phyloP scores from a whole-genome alignment of 2,329 filamentous ascomycete species.

The Penicillium brevicompactum region DNA sequence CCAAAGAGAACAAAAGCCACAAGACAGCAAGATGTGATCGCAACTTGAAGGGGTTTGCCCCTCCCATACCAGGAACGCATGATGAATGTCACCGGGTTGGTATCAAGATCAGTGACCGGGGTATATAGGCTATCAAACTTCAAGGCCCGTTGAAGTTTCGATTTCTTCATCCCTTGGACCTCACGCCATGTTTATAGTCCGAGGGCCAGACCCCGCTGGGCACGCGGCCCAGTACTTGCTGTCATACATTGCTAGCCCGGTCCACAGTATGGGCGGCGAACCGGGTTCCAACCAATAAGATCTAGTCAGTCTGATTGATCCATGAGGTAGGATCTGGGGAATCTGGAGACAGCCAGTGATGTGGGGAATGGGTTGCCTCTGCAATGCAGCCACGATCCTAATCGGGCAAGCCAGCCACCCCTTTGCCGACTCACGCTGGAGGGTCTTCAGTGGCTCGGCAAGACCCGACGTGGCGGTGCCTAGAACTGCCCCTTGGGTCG shows the following conservation, averaged over 20 bases:
- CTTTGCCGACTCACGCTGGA: not conserved
- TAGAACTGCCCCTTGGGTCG: not conserved
- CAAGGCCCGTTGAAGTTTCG: not conserved
- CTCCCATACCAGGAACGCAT: conserved; percentile 18
- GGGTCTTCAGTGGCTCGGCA: not conserved
- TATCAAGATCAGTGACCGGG: not conserved
- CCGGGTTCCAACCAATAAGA: not conserved
- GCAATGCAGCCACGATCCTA: not conserved
- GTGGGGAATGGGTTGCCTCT: not conserved
- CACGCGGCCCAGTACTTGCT: not conserved
- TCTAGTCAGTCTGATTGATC: not conserved
- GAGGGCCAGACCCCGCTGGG: not conserved
- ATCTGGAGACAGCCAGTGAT: conserved; percentile 7
- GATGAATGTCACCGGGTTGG: not conserved
- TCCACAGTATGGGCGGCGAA: not conserved
- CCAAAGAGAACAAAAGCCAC: conserved; percentile 21
- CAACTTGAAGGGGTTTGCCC: conserved; percentile 12
- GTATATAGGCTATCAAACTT: not conserved
- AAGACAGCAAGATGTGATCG: conserved; percentile 15
- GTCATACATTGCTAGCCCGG: not conserved
- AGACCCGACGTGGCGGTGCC: not conserved
- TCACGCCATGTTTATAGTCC: not conserved
- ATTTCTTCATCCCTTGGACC: not conserved
- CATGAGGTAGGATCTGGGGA: conserved; percentile 8
- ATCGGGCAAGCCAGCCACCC: conserved; percentile 1